phyloP scores from a whole-genome alignment of 1,284 basidiomycete genomes.

The Ganoderma boninense region DNA sequence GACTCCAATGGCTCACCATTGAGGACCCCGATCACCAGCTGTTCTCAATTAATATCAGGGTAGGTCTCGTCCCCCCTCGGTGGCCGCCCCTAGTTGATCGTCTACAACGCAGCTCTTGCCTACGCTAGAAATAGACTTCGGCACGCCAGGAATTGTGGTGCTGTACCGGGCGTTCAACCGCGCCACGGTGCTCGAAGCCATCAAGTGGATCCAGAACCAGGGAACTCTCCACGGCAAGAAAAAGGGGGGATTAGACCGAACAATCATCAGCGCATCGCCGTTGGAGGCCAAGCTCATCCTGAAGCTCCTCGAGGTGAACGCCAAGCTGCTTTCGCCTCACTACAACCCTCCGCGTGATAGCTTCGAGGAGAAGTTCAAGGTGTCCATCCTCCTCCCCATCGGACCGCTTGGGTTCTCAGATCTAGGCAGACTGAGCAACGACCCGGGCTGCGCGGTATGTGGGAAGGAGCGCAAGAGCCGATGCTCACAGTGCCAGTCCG shows the following conservation, averaged over 20 bases:
- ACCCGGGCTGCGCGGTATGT: slow-evolving; percentile 49
- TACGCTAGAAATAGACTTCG: slow-evolving; percentile 37
- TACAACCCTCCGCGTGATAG: slow-evolving; percentile 35
- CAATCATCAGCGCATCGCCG: slow-evolving; percentile 41
- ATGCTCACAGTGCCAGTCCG: slow-evolving; percentile 48
- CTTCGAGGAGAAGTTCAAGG: slow-evolving; percentile 28
- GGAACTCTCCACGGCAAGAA: slow-evolving; percentile 33
- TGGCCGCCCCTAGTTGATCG: background rate
- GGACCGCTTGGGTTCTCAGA: slow-evolving; percentile 46
- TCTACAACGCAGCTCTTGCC: slow-evolving; percentile 38
- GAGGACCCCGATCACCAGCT: slow-evolving; percentile 35
- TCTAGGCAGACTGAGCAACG: slow-evolving; percentile 45
- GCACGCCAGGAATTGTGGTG: slow-evolving; percentile 44
- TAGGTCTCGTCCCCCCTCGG: slow-evolving; percentile 24
- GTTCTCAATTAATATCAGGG: slow-evolving; percentile 43
- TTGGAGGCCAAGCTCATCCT: slow-evolving; percentile 27
- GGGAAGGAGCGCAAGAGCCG: slow-evolving; percentile 43
- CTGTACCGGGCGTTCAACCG: slow-evolving; percentile 36
- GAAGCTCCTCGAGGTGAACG: slow-evolving; percentile 11
- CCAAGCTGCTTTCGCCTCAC: slow-evolving; percentile 35
- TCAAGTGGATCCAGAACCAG: slow-evolving; percentile 29
- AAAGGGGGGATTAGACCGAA: background rate
- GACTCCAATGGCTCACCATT: slow-evolving; percentile 36
- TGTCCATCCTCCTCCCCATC: slow-evolving; percentile 50
- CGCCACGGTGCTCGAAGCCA: background rate